Percentiles rank a stretch among this genome's conserved stretches.
Evolutionary conservation across 2,329 filamentous ascomycete genomes (phyloP).

Genomic region (Alternaria sp.): DNA sequence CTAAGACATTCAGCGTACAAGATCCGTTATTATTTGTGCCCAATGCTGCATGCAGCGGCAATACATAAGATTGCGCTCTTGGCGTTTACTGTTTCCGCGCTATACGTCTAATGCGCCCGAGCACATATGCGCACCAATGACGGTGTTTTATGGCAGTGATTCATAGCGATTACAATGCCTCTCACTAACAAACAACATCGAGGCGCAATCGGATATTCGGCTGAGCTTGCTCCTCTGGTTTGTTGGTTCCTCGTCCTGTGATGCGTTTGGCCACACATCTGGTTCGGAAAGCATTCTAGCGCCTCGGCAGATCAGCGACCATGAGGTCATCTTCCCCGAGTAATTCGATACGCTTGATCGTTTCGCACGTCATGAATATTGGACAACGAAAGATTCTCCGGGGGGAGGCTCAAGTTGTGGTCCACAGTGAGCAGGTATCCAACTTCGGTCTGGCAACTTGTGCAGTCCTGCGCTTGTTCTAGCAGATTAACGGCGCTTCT

Average conservation of each 20-base stretch:
- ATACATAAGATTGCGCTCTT: conserved; percentile 1
- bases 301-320: conserved; percentile 12
- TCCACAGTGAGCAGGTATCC: not conserved
- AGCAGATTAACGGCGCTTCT: conserved; percentile 15
- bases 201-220: conserved; percentile 22
- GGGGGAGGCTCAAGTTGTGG: not conserved
- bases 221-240: conserved; percentile 6
- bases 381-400: not conserved
- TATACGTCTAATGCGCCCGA: not conserved
- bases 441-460: not conserved
- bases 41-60: not conserved
- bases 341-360: not conserved
- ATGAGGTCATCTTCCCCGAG: conserved; percentile 18
- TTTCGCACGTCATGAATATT: conserved; percentile 16
- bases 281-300: conserved; percentile 8
- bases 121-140: conserved; percentile 1
- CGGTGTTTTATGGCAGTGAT: not conserved
- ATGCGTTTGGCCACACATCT: conserved; percentile 17
- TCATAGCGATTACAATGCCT: conserved; percentile 6
- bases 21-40: not conserved
- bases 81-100: conserved; percentile 1
- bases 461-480: conserved; percentile 1
- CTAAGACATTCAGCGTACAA: not conserved
- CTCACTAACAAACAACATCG: conserved; percentile 1
- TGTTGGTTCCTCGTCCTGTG: conserved; percentile 10